Evolutionary conservation across 192 early-diverging fungal genomes (phyloP).

Genomic region (Podila clonocystis): DNA sequence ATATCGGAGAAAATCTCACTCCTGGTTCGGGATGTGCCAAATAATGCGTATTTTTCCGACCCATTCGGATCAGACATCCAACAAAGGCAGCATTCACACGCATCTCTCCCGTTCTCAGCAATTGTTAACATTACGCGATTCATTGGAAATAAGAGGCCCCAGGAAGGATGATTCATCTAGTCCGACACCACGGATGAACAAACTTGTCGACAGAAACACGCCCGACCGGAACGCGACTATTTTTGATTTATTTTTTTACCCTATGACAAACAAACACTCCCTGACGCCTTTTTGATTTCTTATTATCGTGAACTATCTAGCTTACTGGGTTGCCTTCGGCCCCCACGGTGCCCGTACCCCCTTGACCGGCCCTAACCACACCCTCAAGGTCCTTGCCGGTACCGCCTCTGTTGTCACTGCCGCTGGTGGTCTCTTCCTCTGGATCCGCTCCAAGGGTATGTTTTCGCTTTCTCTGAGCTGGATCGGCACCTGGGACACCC

Average conservation of each 20-base stretch:
- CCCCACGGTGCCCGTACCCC: slow-evolving; percentile 89
- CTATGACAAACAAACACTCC: background rate
- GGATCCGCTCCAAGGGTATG: slow-evolving; percentile 66
- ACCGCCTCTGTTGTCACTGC: slow-evolving; percentile 64
- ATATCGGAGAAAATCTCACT: slow-evolving; percentile 7
- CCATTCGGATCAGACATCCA: background rate
- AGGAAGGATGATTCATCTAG: background rate
- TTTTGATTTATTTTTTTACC: slow-evolving; percentile 1
- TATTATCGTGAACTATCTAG: slow-evolving; percentile 50
- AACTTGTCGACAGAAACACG: too few species aligned
- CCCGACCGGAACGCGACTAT: too few species aligned
- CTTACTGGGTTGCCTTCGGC: slow-evolving; percentile 96
- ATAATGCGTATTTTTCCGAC: slow-evolving; percentile 1
- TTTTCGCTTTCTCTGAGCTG: slow-evolving; percentile 6
- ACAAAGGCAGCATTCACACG: background rate
- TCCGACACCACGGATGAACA: background rate
- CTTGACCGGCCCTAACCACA: slow-evolving; percentile 72
- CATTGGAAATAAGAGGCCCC: background rate
- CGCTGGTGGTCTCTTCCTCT: slow-evolving; percentile 64
- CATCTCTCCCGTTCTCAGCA: too few species aligned
- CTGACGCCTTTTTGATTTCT: background rate
- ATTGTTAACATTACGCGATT: too few species aligned
- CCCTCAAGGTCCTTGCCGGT: slow-evolving; percentile 74
- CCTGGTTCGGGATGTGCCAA: background rate
- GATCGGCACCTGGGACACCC: background rate